Evolutionary conservation across 306 rosid genomes (phyloP), one percentile per base, ranked within the genome.

Genomic region (Trifolium dubium): DNA sequence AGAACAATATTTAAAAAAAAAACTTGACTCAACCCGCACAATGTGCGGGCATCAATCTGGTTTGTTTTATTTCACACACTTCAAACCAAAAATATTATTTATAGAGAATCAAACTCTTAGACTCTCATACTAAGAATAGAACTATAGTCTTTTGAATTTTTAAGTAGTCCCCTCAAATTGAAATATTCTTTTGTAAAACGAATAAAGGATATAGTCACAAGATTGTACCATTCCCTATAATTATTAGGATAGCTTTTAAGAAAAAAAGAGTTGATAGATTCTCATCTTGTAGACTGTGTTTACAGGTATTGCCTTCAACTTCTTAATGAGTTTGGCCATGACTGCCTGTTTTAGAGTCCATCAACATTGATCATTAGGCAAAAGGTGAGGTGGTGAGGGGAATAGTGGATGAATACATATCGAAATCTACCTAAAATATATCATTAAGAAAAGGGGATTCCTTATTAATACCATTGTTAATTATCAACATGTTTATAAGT

Each of bases 221-320:
- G 56, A 44, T 67, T 67, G 34, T 53, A 63, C 50, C 80, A 43
- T 77, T 14, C 44, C 60, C 56, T 50, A 30, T 49, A 62, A 68
- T 56, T 44, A 77, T 64, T 67, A 64, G 81, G 79, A 71, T 69
- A 70, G 80, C 73, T 74, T 84, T 86, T 72, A 71, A 76, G 62
- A 65, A 50, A 55, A 61, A 55, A 35, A 68, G 41, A 59, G 43
- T 31, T 75, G 82, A n/a, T n/a, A n/a, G n/a, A 81, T 80, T 55
- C 77, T 69, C 62, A 49, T 77, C 86, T 89, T 81, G 88, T 79
- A 71, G 72, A 62, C 69, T 23, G 87, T 81, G 83, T 72, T 72
- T 72, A 67, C 15, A 10, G 31, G 77, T 68, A 44, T 69, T 23
- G 71, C 65, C 71, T 69, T 72, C 62, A 59, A 56, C 83, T 77